Conservation (phyloP, 768 basidiomycete species). For the Amanita exitialis region DNA sequence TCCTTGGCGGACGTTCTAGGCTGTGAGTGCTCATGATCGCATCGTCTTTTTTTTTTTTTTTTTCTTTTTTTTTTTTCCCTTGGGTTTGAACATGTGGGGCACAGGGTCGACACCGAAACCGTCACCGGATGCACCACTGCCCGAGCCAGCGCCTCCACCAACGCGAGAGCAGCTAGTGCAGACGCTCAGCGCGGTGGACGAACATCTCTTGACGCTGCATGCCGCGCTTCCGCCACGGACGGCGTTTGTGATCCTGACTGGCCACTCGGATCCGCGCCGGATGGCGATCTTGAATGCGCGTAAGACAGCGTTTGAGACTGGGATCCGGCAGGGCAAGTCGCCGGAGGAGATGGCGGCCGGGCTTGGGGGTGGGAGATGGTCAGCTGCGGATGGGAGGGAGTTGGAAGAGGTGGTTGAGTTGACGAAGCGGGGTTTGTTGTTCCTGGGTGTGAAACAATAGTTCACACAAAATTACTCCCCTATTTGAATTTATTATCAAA, state of each 20-base stretch:
- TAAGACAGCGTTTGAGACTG: conserved; percentile 64
- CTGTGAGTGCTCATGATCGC: conserved; percentile 40
- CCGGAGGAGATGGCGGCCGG: conserved; percentile 37
- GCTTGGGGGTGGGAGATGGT: conserved; percentile 51
- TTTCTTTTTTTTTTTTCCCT: neutral
- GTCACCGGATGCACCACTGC: conserved; percentile 23
- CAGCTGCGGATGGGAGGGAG: conserved; percentile 60
- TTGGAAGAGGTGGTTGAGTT: conserved; percentile 74
- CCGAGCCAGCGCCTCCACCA: conserved; percentile 19
- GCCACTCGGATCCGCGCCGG: conserved; percentile 77
- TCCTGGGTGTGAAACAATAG: conserved; percentile 48
- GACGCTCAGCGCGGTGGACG: conserved; percentile 45
- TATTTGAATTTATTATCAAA: too few species aligned
- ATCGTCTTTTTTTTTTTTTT: neutral
- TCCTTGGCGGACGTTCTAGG: conserved; percentile 71
- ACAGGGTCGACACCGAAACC: conserved; percentile 57
- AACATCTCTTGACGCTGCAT: conserved; percentile 52
- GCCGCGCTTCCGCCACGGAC: conserved; percentile 66
- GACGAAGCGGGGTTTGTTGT: conserved; percentile 76
- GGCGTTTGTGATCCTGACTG: conserved; percentile 78
- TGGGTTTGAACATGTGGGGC: neutral
- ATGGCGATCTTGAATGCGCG: conserved; percentile 69
- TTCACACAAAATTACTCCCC: too few species aligned
- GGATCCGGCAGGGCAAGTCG: conserved; percentile 43
- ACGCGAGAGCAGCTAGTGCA: conserved; percentile 22